phyloP scores from a whole-genome alignment of 169 alveolate species.

The Plasmodium yoelii region DNA sequence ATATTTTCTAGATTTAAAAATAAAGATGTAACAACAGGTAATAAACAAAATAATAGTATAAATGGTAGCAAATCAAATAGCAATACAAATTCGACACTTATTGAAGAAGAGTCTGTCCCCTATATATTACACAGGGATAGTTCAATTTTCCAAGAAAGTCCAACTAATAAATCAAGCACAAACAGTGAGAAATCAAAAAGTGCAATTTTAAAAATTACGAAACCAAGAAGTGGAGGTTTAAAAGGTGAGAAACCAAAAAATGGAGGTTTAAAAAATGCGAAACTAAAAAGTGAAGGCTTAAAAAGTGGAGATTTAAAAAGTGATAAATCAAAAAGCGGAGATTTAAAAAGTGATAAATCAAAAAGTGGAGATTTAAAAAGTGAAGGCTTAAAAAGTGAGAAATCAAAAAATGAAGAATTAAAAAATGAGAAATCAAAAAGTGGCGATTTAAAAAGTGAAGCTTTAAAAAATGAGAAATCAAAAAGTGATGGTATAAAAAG shows the following conservation, averaged over 20 bases:
- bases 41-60: too few relatives aligned
- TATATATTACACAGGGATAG: too few relatives aligned
- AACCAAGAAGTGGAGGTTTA: not conserved
- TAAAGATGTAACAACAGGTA: not conserved
- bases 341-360: not conserved
- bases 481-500: too few relatives aligned
- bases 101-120: too few relatives aligned
- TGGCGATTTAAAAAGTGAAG: too few relatives aligned
- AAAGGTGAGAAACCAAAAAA: slow-evolving; percentile 1
- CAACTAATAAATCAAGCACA: not conserved
- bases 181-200: not conserved
- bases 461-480: too few relatives aligned
- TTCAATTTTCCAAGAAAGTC: too few relatives aligned
- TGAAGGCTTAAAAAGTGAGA: not conserved
- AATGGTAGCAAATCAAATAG: too few relatives aligned
- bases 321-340: not conserved
- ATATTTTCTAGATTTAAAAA: slow-evolving; percentile 15
- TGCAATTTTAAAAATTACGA: not conserved
- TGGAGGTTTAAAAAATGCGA: slow-evolving; percentile 5
- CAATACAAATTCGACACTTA: too few relatives aligned
- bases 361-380: not conserved
- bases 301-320: not conserved
- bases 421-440: not conserved
- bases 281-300: not conserved
- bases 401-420: too few relatives aligned